phyloP scores from a whole-genome alignment of 257 asterid species.

The Phtheirospermum japonicum region DNA sequence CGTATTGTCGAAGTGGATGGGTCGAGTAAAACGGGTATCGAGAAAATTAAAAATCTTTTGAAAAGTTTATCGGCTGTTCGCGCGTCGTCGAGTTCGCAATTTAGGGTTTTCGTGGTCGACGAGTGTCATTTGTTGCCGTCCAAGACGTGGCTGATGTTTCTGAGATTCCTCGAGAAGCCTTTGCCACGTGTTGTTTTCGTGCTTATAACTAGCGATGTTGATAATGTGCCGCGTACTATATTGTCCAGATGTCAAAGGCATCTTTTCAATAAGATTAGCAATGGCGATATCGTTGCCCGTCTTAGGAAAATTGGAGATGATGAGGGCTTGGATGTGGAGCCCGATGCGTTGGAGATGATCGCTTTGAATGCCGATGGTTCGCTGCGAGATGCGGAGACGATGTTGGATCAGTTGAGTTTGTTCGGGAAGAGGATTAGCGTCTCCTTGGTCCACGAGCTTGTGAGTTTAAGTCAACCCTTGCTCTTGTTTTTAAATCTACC shows the following conservation, averaged over 20 bases:
- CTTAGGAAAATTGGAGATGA: slow-evolving; percentile 63
- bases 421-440: slow-evolving; percentile 79
- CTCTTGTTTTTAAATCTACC: background rate
- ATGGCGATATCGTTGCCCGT: slow-evolving; percentile 62
- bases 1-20: slow-evolving; percentile 71
- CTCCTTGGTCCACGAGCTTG: slow-evolving; percentile 92
- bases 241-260: slow-evolving; percentile 90
- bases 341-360: slow-evolving; percentile 81
- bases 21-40: slow-evolving; percentile 62
- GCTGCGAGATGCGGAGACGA: slow-evolving; percentile 89
- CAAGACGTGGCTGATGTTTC: slow-evolving; percentile 80
- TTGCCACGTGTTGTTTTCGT: slow-evolving; percentile 64
- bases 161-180: slow-evolving; percentile 77
- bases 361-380: slow-evolving; percentile 96
- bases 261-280: slow-evolving; percentile 73
- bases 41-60: slow-evolving; percentile 52
- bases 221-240: slow-evolving; percentile 74
- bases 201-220: slow-evolving; percentile 70
- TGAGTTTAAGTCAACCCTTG: slow-evolving; percentile 40
- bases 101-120: slow-evolving; percentile 67
- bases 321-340: slow-evolving; percentile 71
- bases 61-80: slow-evolving; percentile 44
- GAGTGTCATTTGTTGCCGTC: slow-evolving; percentile 91
- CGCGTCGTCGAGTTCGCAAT: slow-evolving; percentile 41
- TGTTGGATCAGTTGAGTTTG: slow-evolving; percentile 93